Conservation (phyloP, 495 filamentous ascomycete genomes). For the Aspergillus heteromorphus region DNA sequence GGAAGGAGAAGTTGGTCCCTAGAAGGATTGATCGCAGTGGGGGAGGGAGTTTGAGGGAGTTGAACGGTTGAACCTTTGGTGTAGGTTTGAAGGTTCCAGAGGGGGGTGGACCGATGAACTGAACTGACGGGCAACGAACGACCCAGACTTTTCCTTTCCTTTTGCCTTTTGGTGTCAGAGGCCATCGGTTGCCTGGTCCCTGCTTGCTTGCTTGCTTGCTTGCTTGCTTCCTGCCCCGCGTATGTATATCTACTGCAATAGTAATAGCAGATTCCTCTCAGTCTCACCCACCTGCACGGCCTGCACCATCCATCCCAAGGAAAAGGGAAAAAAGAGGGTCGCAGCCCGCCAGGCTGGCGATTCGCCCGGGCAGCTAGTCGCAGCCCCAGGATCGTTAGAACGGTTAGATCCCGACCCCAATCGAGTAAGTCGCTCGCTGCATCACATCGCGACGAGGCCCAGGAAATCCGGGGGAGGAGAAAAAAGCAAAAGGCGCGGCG, state of each 20-base stretch:
- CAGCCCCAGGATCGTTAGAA: conserved; percentile 14
- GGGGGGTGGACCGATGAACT: neutral
- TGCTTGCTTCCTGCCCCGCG: no score
- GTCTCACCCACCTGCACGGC: neutral
- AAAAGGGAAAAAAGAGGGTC: neutral
- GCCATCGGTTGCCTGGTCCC: no score
- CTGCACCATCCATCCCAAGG: neutral
- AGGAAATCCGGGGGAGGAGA: conserved; percentile 1
- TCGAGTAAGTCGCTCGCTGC: neutral
- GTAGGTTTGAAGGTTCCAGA: neutral
- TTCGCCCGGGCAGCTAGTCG: conserved; percentile 4
- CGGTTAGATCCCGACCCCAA: conserved; percentile 12
- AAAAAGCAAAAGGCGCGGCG: neutral
- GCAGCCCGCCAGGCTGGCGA: neutral
- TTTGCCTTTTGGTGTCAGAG: neutral
- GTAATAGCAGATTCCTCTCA: no score
- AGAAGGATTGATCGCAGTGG: neutral
- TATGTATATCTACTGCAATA: no score
- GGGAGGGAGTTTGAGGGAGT: neutral
- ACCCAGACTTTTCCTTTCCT: neutral
- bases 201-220: neutral
- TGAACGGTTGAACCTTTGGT: neutral
- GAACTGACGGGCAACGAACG: neutral
- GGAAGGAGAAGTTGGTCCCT: neutral
- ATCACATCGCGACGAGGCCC: neutral